These are phyloP conservation scores for Termitomyces sp. DNA, from an alignment of 768 basidiomycete genomes.

Conservation along the genomic window DNA sequence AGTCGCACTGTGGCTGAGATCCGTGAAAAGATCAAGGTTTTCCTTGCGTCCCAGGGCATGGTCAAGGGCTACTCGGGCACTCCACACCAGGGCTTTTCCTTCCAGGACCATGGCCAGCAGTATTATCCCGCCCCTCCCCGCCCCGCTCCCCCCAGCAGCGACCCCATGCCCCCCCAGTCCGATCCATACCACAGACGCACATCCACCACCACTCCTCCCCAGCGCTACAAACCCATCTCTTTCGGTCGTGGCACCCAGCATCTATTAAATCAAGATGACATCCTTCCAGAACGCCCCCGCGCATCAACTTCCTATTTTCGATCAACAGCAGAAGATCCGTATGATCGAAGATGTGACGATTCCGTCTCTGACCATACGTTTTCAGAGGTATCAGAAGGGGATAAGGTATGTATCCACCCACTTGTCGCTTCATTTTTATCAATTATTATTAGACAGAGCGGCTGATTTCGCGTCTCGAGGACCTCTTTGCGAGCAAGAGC, in stretches of 20 bases:
- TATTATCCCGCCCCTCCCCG: not conserved
- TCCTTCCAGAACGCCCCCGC: not conserved
- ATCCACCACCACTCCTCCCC: not conserved
- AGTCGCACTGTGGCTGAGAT: conserved; percentile 4
- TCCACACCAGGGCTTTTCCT: conserved; percentile 1
- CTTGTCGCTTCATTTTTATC: not conserved
- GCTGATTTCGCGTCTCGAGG: not conserved
- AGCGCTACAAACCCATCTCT: conserved; percentile 4
- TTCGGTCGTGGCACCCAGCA: conserved; percentile 9
- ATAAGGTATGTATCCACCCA: not conserved
- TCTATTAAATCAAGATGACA: conserved; percentile 3
- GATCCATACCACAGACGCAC: too few relatives aligned
- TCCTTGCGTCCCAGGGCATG: conserved; percentile 9
- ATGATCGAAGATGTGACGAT: not conserved
- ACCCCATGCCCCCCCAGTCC: not conserved
- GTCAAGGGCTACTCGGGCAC: conserved; percentile 7
- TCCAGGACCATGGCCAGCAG: conserved; percentile 1
- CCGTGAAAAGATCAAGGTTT: conserved; percentile 8
- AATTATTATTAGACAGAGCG: not conserved
- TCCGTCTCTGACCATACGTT: not conserved
- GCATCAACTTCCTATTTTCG: not conserved
- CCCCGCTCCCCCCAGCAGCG: too few relatives aligned
- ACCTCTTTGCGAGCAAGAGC: not conserved
- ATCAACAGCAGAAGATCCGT: not conserved
- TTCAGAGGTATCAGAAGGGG: not conserved